These are phyloP conservation scores for Coleophoma eucalyptorum DNA, from an alignment of 2,329 filamentous ascomycete genomes.

Conservation along the genomic window DNA sequence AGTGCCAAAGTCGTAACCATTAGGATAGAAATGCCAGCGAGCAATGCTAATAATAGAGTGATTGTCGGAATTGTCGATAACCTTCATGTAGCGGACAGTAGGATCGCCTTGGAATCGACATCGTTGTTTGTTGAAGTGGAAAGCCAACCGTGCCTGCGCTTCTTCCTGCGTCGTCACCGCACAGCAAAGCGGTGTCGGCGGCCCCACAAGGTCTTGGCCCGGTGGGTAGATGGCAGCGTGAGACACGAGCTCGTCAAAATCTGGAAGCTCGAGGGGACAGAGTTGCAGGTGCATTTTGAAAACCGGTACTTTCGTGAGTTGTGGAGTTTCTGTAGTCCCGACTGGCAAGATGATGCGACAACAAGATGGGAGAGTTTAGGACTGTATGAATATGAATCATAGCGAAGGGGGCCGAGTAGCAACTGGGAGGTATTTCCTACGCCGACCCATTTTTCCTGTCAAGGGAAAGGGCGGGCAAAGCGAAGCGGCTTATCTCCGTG, in stretches of 20 bases:
- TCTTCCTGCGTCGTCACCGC: conserved; percentile 3
- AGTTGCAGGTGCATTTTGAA: conserved; percentile 7
- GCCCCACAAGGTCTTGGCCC: conserved; percentile 10
- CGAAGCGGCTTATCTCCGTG: too few relatives aligned
- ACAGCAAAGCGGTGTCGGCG: conserved; percentile 9
- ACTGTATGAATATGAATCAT: too few relatives aligned
- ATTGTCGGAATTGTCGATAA: conserved; percentile 6
- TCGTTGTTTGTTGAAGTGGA: conserved; percentile 15
- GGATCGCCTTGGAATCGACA: conserved; percentile 9
- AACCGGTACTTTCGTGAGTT: background rate
- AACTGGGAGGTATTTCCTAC: too few relatives aligned
- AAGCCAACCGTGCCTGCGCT: conserved; percentile 4
- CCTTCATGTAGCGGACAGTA: conserved; percentile 12
- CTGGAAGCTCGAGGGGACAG: conserved; percentile 1
- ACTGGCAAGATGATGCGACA: too few relatives aligned
- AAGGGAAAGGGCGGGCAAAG: too few relatives aligned
- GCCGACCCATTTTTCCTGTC: too few relatives aligned
- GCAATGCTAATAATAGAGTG: conserved; percentile 12
- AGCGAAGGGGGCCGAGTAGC: too few relatives aligned
- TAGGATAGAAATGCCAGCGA: conserved; percentile 15
- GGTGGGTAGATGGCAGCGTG: conserved; percentile 7
- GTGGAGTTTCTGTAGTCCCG: too few relatives aligned
- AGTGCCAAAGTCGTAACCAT: conserved; percentile 9
- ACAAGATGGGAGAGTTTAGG: too few relatives aligned
- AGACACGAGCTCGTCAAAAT: conserved; percentile 7